phyloP scores from a whole-genome alignment of 257 asterid genomes.

The Haberlea rhodopensis region DNA sequence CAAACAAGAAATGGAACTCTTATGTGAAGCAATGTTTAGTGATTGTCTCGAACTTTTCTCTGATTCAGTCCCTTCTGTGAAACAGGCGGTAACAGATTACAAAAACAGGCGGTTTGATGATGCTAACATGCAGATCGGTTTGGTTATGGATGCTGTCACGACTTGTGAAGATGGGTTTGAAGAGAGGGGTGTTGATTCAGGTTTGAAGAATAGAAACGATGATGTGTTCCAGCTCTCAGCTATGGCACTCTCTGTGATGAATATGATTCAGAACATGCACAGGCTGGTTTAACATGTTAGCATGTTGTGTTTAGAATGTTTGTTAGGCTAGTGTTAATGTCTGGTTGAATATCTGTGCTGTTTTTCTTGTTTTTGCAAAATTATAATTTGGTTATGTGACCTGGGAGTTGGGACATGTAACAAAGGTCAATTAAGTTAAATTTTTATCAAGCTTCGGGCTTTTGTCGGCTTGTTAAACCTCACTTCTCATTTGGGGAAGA shows the following conservation, averaged over 20 bases:
- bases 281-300: conserved; percentile 12
- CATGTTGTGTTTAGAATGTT: not conserved
- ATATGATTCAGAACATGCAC: conserved; percentile 35
- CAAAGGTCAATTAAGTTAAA: too few relatives aligned
- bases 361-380: not conserved
- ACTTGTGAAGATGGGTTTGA: conserved; percentile 75
- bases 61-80: conserved; percentile 35
- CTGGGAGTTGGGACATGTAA: too few relatives aligned
- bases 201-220: conserved; percentile 52
- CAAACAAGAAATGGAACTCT: conserved; percentile 21
- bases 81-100: conserved; percentile 41
- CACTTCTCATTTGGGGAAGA: too few relatives aligned
- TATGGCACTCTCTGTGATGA: conserved; percentile 50
- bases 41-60: conserved; percentile 57
- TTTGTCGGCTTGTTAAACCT: too few relatives aligned
- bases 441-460: too few relatives aligned
- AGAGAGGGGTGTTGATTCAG: conserved; percentile 56
- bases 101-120: conserved; percentile 31
- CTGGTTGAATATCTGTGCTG: not conserved
- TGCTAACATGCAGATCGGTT: conserved; percentile 46
- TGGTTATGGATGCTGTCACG: conserved; percentile 48
- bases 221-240: conserved; percentile 57
- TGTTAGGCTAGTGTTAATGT: not conserved
- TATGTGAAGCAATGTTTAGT: conserved; percentile 31
- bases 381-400: not conserved